These are phyloP conservation scores for Aristolochia fimbriata DNA, from an alignment of 164 flowering plant genomes.

Conservation along the genomic window DNA sequence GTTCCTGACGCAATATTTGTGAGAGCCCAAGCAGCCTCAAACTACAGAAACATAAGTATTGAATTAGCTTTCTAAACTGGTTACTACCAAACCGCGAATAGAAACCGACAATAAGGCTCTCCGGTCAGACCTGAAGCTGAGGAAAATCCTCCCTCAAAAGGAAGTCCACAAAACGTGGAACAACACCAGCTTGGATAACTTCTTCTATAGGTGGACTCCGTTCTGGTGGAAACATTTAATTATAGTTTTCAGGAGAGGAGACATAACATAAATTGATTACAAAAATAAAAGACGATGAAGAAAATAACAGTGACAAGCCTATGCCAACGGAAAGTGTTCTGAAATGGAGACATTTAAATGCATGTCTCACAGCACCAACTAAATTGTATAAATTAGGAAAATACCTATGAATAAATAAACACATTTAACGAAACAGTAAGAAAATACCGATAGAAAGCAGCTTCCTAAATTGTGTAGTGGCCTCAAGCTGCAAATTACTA, in stretches of 20 bases:
- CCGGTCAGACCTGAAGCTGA: slow-evolving; percentile 55
- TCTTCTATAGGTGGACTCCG: slow-evolving; percentile 77
- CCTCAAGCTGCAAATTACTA: slow-evolving; percentile 54
- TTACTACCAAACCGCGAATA: not conserved
- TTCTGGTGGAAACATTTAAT: slow-evolving; percentile 22
- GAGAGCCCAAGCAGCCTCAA: slow-evolving; percentile 96
- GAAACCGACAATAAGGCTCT: not conserved
- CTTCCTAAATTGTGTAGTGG: slow-evolving; percentile 72
- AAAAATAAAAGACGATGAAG: not conserved
- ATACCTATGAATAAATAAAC: too few species aligned
- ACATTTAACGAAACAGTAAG: not conserved
- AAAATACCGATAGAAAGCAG: slow-evolving; percentile 60
- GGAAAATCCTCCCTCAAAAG: slow-evolving; percentile 63
- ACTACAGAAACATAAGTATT: slow-evolving; percentile 24
- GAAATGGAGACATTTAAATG: too few species aligned
- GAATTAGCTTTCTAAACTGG: not conserved
- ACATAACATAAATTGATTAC: not conserved
- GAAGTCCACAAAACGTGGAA: slow-evolving; percentile 74
- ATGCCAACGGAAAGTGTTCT: too few species aligned
- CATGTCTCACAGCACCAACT: too few species aligned
- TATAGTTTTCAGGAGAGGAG: not conserved
- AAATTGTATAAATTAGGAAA: too few species aligned
- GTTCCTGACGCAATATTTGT: slow-evolving; percentile 95
- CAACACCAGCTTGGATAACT: slow-evolving; percentile 74
- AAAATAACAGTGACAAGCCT: not conserved